phyloP scores from a whole-genome alignment of 2,329 filamentous ascomycete species.

The Elsinoe ampelina region DNA sequence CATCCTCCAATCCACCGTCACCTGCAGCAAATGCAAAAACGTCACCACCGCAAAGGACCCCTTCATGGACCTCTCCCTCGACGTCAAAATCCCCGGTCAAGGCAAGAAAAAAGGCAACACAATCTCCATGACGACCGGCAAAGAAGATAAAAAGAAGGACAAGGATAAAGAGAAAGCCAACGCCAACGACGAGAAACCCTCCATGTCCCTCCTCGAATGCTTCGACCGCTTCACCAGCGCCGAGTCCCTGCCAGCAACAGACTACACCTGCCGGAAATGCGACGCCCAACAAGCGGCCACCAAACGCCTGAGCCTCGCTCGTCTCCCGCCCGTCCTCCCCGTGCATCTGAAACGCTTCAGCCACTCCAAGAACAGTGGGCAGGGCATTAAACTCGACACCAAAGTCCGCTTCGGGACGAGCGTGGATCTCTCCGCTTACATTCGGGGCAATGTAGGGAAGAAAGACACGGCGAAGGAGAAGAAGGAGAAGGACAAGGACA shows the following conservation, averaged over 20 bases:
- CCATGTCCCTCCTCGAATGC: conserved; percentile 43
- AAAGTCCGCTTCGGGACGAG: conserved; percentile 76
- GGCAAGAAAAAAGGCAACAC: conserved; percentile 52
- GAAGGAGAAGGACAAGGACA: conserved; percentile 41
- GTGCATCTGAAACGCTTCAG: conserved; percentile 68
- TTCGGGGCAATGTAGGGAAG: conserved; percentile 26
- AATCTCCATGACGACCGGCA: conserved; percentile 31
- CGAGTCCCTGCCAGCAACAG: conserved; percentile 64
- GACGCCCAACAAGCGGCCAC: conserved; percentile 64
- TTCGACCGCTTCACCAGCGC: conserved; percentile 79
- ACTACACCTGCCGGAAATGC: conserved; percentile 80
- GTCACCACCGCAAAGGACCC: conserved; percentile 76
- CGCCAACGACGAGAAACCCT: neutral
- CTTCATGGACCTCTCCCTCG: conserved; percentile 82
- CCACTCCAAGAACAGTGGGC: conserved; percentile 47
- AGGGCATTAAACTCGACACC: conserved; percentile 81
- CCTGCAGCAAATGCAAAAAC: conserved; percentile 78
- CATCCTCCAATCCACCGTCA: conserved; percentile 81
- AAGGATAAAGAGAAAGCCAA: conserved; percentile 11
- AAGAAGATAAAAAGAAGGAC: conserved; percentile 19
- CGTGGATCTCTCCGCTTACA: conserved; percentile 86
- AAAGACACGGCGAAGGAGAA: conserved; percentile 29
- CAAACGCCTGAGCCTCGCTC: conserved; percentile 75
- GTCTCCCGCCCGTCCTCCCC: conserved; percentile 77
- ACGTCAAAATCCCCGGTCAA: conserved; percentile 54